phyloP scores from a whole-genome alignment of 805 yeast species.

The Nakazawaea holstii region DNA sequence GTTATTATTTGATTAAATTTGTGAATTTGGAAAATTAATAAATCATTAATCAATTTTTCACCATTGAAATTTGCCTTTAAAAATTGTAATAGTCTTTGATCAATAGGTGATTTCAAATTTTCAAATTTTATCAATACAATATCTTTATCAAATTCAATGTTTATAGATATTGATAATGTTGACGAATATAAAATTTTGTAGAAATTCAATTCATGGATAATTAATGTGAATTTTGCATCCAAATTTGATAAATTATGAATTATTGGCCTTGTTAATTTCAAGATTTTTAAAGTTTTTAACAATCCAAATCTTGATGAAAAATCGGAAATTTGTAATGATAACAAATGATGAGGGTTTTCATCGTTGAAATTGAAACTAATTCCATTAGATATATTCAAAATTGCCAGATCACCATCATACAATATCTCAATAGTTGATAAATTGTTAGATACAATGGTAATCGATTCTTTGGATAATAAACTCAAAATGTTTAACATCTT shows the following conservation, averaged over 20 bases:
- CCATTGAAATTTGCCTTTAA: background rate
- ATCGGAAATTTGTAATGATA: conserved; percentile 4
- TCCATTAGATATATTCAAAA: background rate
- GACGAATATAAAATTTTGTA: background rate
- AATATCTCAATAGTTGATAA: conserved; percentile 5
- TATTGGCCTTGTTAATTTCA: conserved; percentile 7
- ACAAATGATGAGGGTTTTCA: conserved; percentile 5
- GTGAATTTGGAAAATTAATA: background rate
- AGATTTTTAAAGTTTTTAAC: conserved; percentile 2
- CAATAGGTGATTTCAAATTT: background rate
- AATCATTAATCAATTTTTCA: background rate
- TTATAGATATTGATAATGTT: background rate
- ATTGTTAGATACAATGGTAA: conserved; percentile 1
- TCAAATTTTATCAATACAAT: background rate
- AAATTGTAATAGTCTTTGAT: background rate
- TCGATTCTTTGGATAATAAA: conserved; percentile 4
- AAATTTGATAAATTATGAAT: background rate
- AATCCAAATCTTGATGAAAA: conserved; percentile 2
- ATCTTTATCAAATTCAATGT: conserved; percentile 2
- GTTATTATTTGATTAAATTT: background rate
- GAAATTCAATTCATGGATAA: conserved; percentile 6
- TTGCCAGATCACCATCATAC: background rate
- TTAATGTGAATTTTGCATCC: background rate
- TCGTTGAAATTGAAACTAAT: background rate
- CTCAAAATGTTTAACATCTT: conserved; percentile 3